Percentiles rank a stretch among this genome's conserved stretches.
Conservation (phyloP, 139 green algal species). For the Dunaliella primolecta region DNA sequence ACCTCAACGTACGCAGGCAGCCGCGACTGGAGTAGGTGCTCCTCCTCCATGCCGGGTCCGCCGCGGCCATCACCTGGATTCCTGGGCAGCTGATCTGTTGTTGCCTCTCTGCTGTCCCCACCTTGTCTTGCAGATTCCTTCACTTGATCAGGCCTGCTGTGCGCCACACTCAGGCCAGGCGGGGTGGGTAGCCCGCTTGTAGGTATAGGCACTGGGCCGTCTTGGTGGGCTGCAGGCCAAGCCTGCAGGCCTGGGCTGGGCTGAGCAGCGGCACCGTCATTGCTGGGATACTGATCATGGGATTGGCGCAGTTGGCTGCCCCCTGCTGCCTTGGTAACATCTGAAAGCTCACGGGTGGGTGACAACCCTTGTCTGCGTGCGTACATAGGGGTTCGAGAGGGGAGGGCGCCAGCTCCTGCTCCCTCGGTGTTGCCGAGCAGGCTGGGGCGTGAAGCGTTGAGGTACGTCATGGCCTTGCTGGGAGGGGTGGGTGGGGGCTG, state of each 20-base stretch:
- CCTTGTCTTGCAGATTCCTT: no score
- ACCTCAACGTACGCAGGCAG: not conserved
- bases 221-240: not conserved
- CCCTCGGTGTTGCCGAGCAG: not conserved
- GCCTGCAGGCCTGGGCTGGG: not conserved
- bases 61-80: not conserved
- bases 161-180: no score
- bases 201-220: no score
- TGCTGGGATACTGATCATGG: not conserved
- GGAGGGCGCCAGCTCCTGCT: no score
- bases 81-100: not conserved
- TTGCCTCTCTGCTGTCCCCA: no score
- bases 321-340: not conserved
- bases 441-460: not conserved
- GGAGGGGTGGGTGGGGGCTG: not conserved
- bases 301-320: not conserved
- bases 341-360: not conserved
- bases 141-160: no score
- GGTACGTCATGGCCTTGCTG: not conserved
- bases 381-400: not conserved
- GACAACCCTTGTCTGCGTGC: not conserved
- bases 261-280: not conserved
- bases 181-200: not conserved
- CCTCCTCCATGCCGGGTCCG: not conserved
- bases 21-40: not conserved